phyloP scores from a whole-genome alignment of 352 stramenopile genomes.

The Phytopythium cucurbitacearum region DNA sequence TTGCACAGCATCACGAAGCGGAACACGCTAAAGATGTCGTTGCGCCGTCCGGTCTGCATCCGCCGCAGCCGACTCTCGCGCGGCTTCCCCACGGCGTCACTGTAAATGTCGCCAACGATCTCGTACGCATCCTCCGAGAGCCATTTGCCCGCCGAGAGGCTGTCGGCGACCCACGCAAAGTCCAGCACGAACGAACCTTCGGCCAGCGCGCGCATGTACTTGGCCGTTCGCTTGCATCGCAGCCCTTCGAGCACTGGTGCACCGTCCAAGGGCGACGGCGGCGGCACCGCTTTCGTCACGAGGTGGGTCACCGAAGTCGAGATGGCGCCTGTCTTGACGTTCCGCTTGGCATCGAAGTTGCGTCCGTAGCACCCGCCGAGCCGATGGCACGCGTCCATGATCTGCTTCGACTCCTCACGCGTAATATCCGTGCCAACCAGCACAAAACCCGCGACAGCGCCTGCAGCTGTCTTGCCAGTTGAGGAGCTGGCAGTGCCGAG shows the following conservation, averaged over 20 bases:
- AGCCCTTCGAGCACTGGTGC: conserved; percentile 7
- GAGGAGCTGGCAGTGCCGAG: conserved; percentile 11
- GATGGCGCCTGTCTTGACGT: conserved; percentile 30
- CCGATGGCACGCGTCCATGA: conserved; percentile 49
- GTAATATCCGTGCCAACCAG: conserved; percentile 62
- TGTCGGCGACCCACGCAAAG: conserved; percentile 70
- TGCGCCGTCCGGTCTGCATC: conserved; percentile 43
- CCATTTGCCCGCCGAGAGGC: conserved; percentile 55
- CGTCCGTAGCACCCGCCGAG: conserved; percentile 70
- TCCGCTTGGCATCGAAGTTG: conserved; percentile 62
- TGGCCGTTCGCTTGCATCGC: conserved; percentile 78
- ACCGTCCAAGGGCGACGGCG: conserved; percentile 1
- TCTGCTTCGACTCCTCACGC: conserved; percentile 41
- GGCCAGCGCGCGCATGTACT: conserved; percentile 82
- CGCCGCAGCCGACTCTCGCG: conserved; percentile 53
- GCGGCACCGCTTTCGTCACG: conserved; percentile 44
- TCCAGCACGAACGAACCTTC: conserved; percentile 75
- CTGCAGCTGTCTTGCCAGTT: background rate
- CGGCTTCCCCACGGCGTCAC: conserved; percentile 60
- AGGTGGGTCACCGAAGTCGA: conserved; percentile 69
- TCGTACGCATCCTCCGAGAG: conserved; percentile 68
- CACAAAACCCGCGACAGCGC: conserved; percentile 22
- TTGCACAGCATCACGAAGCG: conserved; percentile 74
- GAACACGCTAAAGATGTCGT: conserved; percentile 75
- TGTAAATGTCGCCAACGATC: conserved; percentile 80